Conservation (phyloP, 2,329 filamentous ascomycete genomes). For the Cladophialophora chaetospira region DNA sequence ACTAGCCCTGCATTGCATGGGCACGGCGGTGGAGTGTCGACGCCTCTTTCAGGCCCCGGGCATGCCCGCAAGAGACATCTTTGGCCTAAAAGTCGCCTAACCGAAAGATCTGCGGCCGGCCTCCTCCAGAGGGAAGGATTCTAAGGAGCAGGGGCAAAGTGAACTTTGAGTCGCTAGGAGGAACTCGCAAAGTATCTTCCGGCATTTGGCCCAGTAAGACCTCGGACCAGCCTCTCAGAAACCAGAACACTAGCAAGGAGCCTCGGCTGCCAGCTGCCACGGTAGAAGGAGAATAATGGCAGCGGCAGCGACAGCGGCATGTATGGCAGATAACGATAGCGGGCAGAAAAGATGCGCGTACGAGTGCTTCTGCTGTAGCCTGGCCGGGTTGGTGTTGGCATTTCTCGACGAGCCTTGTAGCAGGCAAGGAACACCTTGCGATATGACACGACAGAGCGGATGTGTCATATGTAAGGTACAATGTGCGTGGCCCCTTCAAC, state of each 20-base stretch:
- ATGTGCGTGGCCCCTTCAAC: not conserved
- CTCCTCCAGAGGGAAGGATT: not conserved
- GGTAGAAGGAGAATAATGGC: no score
- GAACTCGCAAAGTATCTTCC: not conserved
- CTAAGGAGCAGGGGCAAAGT: not conserved
- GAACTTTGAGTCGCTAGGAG: not conserved
- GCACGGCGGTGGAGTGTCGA: not conserved
- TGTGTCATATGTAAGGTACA: slow-evolving; percentile 9
- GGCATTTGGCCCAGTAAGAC: no score
- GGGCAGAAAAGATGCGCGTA: no score
- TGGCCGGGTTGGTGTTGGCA: not conserved
- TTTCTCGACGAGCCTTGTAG: not conserved
- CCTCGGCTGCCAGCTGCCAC: no score
- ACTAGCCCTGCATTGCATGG: not conserved
- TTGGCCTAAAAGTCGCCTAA: not conserved
- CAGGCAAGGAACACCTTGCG: not conserved
- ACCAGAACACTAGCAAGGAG: no score
- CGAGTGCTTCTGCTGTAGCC: not conserved
- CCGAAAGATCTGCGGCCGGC: slow-evolving; percentile 3
- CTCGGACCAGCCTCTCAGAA: not conserved
- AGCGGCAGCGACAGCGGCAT: no score
- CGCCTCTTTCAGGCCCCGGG: no score
- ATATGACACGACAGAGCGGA: not conserved
- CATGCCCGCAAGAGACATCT: no score
- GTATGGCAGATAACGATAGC: no score